Evolutionary conservation across 2,329 filamentous ascomycete genomes (phyloP).

Genomic region (Colletotrichum noveboracense): DNA sequence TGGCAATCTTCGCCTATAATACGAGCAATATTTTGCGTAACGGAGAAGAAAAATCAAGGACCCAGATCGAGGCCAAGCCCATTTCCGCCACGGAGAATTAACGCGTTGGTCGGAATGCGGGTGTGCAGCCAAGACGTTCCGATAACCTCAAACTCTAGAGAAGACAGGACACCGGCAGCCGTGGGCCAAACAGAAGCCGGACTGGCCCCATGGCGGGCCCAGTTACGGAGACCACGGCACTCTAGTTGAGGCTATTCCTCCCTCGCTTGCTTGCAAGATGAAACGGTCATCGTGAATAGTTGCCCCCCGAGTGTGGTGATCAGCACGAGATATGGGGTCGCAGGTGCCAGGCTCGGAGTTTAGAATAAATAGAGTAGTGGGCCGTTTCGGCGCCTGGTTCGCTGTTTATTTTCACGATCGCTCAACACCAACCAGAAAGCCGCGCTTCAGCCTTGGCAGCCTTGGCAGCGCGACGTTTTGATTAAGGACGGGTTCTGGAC

Average conservation of each 20-base stretch:
- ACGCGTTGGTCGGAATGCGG: not conserved
- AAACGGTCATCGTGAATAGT: not conserved
- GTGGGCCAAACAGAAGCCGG: not conserved
- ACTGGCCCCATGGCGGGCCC: not conserved
- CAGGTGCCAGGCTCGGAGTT: not conserved
- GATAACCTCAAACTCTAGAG: not conserved
- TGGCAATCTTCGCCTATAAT: not conserved
- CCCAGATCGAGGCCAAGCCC: not conserved
- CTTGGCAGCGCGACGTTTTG: not conserved
- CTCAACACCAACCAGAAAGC: not conserved
- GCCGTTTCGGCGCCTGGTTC: not conserved
- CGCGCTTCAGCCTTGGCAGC: not conserved
- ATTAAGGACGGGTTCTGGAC: not conserved
- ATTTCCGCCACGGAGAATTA: not conserved
- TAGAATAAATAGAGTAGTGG: constrained; percentile 9
- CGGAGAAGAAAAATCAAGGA: not conserved
- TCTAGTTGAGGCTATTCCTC: not conserved
- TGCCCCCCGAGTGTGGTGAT: not conserved
- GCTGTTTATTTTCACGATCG: constrained; percentile 1
- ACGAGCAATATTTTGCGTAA: not conserved
- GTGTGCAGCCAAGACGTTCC: not conserved
- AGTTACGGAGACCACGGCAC: not conserved
- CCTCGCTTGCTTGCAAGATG: not conserved
- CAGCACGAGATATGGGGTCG: not conserved
- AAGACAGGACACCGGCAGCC: not conserved